A percentile compares a stretch with the other conserved stretches of the same genome.
These are phyloP conservation scores for Naematelia aurantialba DNA, from an alignment of 768 basidiomycete species.

Conservation along the genomic window DNA sequence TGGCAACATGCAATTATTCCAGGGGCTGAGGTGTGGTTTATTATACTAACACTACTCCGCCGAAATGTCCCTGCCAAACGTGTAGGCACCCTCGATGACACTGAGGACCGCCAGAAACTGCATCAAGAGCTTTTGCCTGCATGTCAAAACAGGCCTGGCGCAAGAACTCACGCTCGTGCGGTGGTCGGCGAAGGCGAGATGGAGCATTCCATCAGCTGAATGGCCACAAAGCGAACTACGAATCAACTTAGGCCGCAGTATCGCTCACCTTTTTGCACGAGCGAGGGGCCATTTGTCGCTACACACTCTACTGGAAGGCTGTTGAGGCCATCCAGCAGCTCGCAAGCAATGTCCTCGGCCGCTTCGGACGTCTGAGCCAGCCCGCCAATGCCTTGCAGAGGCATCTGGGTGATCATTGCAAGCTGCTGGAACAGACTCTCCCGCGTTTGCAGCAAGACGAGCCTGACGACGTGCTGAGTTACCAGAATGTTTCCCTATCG, in stretches of 20 bases:
- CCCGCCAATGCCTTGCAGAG: constrained; percentile 13
- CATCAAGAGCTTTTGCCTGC: constrained; percentile 36
- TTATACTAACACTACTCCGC: constrained; percentile 28
- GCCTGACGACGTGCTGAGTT: constrained; percentile 41
- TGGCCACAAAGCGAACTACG: constrained; percentile 40
- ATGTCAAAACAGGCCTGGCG: background rate
- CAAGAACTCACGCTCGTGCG: constrained; percentile 31
- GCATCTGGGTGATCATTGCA: constrained; percentile 35
- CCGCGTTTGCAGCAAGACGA: constrained; percentile 42
- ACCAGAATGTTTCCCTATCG: constrained; percentile 44
- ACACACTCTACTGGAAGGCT: constrained; percentile 46
- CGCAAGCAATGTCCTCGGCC: constrained; percentile 40
- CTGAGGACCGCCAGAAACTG: constrained; percentile 40
- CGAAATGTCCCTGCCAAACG: constrained; percentile 39
- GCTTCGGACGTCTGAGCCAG: constrained; percentile 17
- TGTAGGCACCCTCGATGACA: constrained; percentile 44
- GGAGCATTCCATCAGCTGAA: constrained; percentile 40
- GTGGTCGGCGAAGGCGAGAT: constrained; percentile 16
- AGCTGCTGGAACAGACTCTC: constrained; percentile 36
- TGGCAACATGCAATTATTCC: too few species aligned
- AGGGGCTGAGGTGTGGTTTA: too few species aligned
- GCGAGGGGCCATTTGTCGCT: constrained; percentile 46
- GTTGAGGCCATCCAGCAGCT: constrained; percentile 42
- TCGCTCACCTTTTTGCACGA: constrained; percentile 40
- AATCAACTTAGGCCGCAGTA: constrained; percentile 1